Evolutionary conservation across 257 asterid species (phyloP).

Genomic region (Solanum dulcamara): DNA sequence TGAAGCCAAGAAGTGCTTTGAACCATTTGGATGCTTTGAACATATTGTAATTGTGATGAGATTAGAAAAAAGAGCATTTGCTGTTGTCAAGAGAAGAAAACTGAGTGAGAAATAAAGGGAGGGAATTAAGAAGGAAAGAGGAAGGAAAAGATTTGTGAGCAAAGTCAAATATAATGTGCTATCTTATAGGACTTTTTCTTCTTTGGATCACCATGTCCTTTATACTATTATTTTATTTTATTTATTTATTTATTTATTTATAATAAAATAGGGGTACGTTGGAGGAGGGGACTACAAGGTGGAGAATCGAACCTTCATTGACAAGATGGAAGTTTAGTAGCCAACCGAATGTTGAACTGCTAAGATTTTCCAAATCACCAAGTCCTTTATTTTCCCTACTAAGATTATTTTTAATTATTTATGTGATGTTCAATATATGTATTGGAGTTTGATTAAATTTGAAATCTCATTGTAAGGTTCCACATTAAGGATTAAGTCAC

Average conservation of each 20-base stretch:
- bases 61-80: neutral
- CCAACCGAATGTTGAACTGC: neutral
- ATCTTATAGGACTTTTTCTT: neutral
- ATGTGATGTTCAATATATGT: no score
- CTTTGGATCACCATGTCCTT: neutral
- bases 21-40: neutral
- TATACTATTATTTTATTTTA: neutral
- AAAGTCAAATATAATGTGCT: neutral
- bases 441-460: no score
- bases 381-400: neutral
- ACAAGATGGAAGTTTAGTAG: neutral
- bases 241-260: no score
- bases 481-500: neutral
- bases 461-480: neutral
- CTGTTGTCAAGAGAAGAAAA: neutral
- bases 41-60: neutral
- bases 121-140: neutral
- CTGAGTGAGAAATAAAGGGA: neutral
- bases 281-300: neutral
- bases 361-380: neutral
- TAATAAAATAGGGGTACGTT: neutral
- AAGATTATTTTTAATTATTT: neutral
- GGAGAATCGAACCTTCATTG: neutral
- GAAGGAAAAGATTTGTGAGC: neutral
- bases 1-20: neutral